Evolutionary conservation across 805 yeast species (phyloP).

Genomic region (Kregervanrija delftensis): DNA sequence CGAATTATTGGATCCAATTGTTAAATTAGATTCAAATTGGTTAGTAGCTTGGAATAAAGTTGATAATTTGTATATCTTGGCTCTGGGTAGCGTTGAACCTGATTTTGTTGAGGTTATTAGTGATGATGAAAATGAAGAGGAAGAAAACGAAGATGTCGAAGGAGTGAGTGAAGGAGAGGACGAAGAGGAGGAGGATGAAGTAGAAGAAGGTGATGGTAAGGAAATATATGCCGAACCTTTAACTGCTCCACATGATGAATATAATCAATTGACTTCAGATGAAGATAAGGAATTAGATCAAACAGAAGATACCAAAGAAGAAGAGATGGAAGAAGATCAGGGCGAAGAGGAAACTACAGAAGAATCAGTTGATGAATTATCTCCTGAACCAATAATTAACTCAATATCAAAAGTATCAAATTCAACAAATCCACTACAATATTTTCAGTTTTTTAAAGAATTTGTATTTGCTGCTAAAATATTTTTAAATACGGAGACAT

Average conservation of each 20-base stretch:
- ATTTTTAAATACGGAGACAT: slow-evolving; percentile 38
- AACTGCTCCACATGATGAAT: background rate
- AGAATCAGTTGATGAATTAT: background rate
- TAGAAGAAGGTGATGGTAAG: slow-evolving; percentile 4
- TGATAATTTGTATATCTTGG: slow-evolving; percentile 14
- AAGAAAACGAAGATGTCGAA: slow-evolving; percentile 17
- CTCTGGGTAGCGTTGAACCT: slow-evolving; percentile 12
- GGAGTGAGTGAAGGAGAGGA: slow-evolving; percentile 3
- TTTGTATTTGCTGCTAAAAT: slow-evolving; percentile 33
- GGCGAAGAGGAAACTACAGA: background rate
- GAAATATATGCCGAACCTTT: background rate
- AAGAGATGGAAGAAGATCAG: slow-evolving; percentile 2
- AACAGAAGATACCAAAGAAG: slow-evolving; percentile 4
- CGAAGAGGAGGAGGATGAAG: slow-evolving; percentile 6
- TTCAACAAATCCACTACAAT: slow-evolving; percentile 36
- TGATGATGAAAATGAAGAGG: slow-evolving; percentile 25
- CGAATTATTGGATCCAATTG: slow-evolving; percentile 18
- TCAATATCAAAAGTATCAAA: slow-evolving; percentile 6
- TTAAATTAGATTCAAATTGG: slow-evolving; percentile 25
- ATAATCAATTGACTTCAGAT: background rate
- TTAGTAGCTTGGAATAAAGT: slow-evolving; percentile 24
- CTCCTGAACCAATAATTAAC: too few species aligned
- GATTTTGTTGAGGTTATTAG: slow-evolving; percentile 22
- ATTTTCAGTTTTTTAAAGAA: slow-evolving; percentile 34
- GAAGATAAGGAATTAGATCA: slow-evolving; percentile 4